Evolutionary conservation across 441 rosid genomes (phyloP).

Genomic region (Adansonia rubrostipa): DNA sequence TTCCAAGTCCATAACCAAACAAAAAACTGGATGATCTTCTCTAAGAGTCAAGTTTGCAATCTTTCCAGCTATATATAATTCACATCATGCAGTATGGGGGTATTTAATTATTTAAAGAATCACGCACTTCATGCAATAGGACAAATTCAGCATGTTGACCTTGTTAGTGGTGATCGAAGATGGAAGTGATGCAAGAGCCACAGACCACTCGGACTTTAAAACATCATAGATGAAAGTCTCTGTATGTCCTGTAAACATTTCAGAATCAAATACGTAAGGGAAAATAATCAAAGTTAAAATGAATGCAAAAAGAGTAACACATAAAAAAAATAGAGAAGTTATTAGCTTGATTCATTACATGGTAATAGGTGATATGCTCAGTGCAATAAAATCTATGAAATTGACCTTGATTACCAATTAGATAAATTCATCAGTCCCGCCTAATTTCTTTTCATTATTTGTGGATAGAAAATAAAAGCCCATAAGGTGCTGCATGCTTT

Average conservation of each 20-base stretch:
- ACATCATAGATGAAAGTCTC: slow-evolving; percentile 88
- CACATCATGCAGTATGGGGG: not conserved
- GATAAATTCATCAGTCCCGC: not conserved
- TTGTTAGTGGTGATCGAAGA: slow-evolving; percentile 79
- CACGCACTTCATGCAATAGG: slow-evolving; percentile 3
- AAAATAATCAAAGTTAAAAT: not conserved
- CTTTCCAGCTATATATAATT: not conserved
- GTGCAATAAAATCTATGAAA: not conserved
- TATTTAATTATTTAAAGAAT: not conserved
- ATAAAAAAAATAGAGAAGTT: not conserved
- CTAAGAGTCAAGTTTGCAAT: not conserved
- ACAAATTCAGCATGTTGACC: slow-evolving; percentile 47
- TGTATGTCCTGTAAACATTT: slow-evolving; percentile 65
- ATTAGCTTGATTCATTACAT: not conserved
- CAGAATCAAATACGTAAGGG: not conserved
- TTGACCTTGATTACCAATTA: not conserved
- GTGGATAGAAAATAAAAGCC: not conserved
- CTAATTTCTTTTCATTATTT: not conserved
- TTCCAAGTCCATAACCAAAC: not conserved
- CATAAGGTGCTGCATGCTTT: not conserved
- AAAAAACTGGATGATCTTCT: not conserved
- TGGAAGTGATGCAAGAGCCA: slow-evolving; percentile 68
- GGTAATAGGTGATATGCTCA: not conserved
- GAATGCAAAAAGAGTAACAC: not conserved
- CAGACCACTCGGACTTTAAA: slow-evolving; percentile 81